Percentiles rank a stretch among this genome's conserved stretches.
Evolutionary conservation across 306 rosid species (phyloP).

Genomic region (Cucumis sativus): DNA sequence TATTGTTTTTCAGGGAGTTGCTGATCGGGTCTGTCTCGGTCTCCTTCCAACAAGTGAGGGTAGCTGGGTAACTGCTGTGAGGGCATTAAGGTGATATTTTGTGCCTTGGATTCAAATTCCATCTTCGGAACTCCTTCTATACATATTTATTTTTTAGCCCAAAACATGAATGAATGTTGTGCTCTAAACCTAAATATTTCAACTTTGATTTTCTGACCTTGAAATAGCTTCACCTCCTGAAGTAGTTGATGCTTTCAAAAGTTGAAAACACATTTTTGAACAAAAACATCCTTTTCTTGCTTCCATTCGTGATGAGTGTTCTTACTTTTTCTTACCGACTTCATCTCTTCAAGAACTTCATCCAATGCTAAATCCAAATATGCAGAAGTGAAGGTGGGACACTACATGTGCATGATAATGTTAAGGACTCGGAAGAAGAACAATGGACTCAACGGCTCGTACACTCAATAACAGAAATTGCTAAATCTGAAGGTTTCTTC

Average conservation of each 20-base stretch:
- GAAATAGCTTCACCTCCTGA: neutral
- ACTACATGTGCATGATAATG: constrained; percentile 71
- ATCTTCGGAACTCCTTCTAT: neutral
- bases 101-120: neutral
- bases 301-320: neutral
- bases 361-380: constrained; percentile 10
- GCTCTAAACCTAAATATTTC: neutral
- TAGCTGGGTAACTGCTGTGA: constrained; percentile 81
- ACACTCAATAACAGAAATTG: constrained; percentile 49
- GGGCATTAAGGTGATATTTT: constrained; percentile 61
- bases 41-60: constrained; percentile 82
- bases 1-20: constrained; percentile 45
- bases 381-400: constrained; percentile 79
- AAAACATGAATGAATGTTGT: neutral
- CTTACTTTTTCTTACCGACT: neutral
- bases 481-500: constrained; percentile 59
- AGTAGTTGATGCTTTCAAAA: neutral
- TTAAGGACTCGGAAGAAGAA: constrained; percentile 59
- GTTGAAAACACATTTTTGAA: neutral
- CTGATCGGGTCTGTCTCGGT: constrained; percentile 91
- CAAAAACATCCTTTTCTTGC: neutral
- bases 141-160: neutral
- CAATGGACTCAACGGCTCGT: constrained; percentile 45
- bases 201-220: neutral
- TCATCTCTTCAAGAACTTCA: neutral